Conservation (phyloP, 2,329 filamentous ascomycete genomes). For the Cercospora brassicicola region DNA sequence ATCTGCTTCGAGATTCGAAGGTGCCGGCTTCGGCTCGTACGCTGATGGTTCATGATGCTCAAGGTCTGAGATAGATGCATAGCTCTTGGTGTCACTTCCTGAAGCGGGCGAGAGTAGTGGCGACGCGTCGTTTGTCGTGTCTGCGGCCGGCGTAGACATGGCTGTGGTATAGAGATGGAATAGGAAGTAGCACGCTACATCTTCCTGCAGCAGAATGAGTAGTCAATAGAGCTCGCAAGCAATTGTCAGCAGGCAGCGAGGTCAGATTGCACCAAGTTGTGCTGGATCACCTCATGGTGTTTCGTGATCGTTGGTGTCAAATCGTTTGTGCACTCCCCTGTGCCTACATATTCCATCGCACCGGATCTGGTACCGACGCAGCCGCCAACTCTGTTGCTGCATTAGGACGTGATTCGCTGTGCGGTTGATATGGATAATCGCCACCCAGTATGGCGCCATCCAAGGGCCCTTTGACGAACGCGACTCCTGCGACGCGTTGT, state of each 20-base stretch:
- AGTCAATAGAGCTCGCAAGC: neutral
- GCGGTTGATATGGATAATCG: neutral
- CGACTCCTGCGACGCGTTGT: neutral
- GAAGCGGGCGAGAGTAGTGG: conserved; percentile 18
- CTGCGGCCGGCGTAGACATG: conserved; percentile 2
- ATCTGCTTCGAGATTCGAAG: conserved; percentile 54
- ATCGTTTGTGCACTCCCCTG: neutral
- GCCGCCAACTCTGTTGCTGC: neutral
- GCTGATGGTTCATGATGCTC: conserved; percentile 15
- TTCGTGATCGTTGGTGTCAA: neutral
- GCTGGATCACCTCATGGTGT: conserved; percentile 16
- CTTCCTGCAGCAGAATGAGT: neutral
- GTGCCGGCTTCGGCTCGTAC: conserved; percentile 16
- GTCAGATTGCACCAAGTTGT: conserved; percentile 14
- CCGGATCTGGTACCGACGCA: neutral
- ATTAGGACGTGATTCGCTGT: neutral
- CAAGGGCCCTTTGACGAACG: conserved; percentile 2
- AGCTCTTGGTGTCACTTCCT: neutral
- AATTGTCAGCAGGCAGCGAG: conserved; percentile 6
- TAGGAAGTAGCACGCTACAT: conserved; percentile 8
- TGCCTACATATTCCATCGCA: neutral
- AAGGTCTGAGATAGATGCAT: conserved; percentile 16
- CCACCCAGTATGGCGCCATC: conserved; percentile 3
- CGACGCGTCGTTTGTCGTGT: conserved; percentile 12
- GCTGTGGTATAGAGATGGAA: neutral